These are phyloP conservation scores for Diutina siamensis DNA, from an alignment of 1,139 yeast genomes.

Conservation along the genomic window DNA sequence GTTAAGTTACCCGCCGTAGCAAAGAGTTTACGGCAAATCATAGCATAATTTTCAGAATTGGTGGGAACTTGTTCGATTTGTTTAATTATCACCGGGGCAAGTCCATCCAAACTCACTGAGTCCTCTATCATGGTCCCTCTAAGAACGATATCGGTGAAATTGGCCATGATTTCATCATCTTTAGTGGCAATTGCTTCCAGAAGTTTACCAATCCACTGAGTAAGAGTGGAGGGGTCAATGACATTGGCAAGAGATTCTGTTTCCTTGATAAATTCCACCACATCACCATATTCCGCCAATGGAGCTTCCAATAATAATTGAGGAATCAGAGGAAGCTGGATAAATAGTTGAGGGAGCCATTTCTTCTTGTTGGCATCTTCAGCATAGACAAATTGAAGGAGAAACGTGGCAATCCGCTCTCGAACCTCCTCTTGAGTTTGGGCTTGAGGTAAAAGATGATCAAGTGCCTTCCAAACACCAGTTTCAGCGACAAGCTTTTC, in stretches of 20 bases:
- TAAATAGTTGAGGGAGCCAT: background rate
- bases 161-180: background rate
- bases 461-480: background rate
- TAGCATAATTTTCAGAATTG: background rate
- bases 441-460: background rate
- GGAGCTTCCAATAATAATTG: background rate
- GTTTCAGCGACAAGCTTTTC: background rate
- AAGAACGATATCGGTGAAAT: background rate
- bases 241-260: background rate
- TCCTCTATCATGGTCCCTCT: conserved; percentile 1
- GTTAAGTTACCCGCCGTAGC: conserved; percentile 1
- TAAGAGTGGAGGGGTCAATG: background rate
- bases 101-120: background rate
- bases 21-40: background rate
- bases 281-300: background rate
- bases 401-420: background rate
- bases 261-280: background rate
- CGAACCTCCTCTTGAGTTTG: background rate
- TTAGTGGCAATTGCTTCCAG: background rate
- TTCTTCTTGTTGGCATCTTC: background rate
- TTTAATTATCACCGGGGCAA: background rate
- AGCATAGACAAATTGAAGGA: background rate
- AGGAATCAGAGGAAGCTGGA: background rate
- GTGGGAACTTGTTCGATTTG: background rate
- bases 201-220: background rate